Conservation (phyloP, 495 filamentous ascomycete species). For the Penicillium desertorum region DNA sequence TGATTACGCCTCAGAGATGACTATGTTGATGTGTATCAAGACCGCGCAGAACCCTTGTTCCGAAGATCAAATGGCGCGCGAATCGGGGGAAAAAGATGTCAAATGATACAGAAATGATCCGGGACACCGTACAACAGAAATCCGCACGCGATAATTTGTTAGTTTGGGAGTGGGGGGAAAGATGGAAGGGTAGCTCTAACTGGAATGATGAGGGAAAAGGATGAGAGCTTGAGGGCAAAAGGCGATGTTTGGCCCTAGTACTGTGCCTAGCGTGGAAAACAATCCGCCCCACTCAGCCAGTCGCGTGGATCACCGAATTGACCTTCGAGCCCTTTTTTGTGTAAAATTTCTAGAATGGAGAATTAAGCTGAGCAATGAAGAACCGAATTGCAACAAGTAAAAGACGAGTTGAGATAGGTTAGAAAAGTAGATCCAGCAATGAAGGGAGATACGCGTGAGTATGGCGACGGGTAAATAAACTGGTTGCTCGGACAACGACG, state of each 20-base stretch:
- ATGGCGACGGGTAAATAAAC: constrained; percentile 21
- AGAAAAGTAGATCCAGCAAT: constrained; percentile 28
- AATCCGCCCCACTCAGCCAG: constrained; percentile 44
- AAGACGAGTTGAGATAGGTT: constrained; percentile 3
- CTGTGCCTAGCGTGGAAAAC: constrained; percentile 45
- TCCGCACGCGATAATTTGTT: constrained; percentile 13
- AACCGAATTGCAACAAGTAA: constrained; percentile 15
- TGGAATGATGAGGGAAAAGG: constrained; percentile 42
- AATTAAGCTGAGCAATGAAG: constrained; percentile 11
- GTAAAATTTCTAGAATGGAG: neutral
- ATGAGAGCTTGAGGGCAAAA: constrained; percentile 46
- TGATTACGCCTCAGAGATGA: constrained; percentile 15
- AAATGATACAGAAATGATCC: constrained; percentile 19
- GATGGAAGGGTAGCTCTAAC: constrained; percentile 39
- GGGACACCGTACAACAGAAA: constrained; percentile 14
- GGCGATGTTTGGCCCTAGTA: constrained; percentile 52
- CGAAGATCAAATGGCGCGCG: constrained; percentile 31
- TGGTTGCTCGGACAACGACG: constrained; percentile 22
- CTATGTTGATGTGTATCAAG: constrained; percentile 16
- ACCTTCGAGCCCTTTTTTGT: neutral
- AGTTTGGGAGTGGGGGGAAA: constrained; percentile 14
- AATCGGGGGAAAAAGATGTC: constrained; percentile 17
- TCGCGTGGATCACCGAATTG: constrained; percentile 30
- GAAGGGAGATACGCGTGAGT: constrained; percentile 27
- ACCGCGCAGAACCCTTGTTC: constrained; percentile 26